These are phyloP conservation scores for Persicaria maculosa DNA, from an alignment of 148 eudicot species.

Conservation along the genomic window DNA sequence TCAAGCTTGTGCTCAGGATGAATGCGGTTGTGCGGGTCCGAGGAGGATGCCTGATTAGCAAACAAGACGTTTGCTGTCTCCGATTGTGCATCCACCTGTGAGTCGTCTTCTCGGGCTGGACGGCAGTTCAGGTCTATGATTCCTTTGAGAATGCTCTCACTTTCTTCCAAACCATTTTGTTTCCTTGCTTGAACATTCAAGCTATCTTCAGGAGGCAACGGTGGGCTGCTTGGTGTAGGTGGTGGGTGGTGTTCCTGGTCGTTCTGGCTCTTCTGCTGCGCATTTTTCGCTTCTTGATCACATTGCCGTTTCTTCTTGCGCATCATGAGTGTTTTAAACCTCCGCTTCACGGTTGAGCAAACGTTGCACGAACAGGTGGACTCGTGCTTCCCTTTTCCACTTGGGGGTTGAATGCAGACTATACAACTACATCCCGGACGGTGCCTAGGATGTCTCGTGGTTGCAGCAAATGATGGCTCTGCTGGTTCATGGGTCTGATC, in stretches of 20 bases:
- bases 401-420: slow-evolving; percentile 95
- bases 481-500: slow-evolving; percentile 33
- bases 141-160: slow-evolving; percentile 33
- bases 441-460: slow-evolving; percentile 82
- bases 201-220: slow-evolving; percentile 5
- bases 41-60: background rate
- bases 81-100: slow-evolving; percentile 26
- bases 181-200: slow-evolving; percentile 4
- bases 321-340: slow-evolving; percentile 71
- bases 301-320: slow-evolving; percentile 62
- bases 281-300: slow-evolving; percentile 50
- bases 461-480: slow-evolving; percentile 51
- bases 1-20: background rate
- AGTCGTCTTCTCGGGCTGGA: slow-evolving; percentile 62
- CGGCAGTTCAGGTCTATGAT: slow-evolving; percentile 66
- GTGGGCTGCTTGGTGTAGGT: slow-evolving; percentile 19
- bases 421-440: slow-evolving; percentile 93
- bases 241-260: slow-evolving; percentile 4
- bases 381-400: slow-evolving; percentile 85
- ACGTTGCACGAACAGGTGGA: slow-evolving; percentile 73
- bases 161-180: slow-evolving; percentile 15
- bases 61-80: slow-evolving; percentile 15
- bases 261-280: slow-evolving; percentile 27
- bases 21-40: background rate
- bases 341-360: slow-evolving; percentile 71